Conservation (phyloP, 2,329 filamentous ascomycete genomes). For the Fusarium bulbicola region DNA sequence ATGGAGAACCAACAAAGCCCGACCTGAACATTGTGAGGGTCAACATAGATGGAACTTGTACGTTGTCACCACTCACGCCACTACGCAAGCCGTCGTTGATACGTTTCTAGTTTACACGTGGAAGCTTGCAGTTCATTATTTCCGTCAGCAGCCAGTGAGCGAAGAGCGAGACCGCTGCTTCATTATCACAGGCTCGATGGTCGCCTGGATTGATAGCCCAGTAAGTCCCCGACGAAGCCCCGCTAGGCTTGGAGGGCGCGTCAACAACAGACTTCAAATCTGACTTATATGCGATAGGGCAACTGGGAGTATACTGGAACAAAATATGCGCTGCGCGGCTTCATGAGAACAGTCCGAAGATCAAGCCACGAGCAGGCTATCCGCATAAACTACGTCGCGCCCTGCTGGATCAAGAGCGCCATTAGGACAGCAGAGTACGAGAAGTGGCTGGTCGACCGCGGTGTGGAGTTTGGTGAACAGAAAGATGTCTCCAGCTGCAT, state of each 20-base stretch:
- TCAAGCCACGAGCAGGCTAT: constrained; percentile 50
- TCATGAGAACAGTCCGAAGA: constrained; percentile 30
- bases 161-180: constrained; percentile 56
- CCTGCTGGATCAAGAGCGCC: constrained; percentile 52
- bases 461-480: constrained; percentile 52
- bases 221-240: constrained; percentile 4
- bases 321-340: constrained; percentile 25
- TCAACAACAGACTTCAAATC: background rate
- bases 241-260: rapidly evolving
- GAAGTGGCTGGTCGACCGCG: constrained; percentile 50
- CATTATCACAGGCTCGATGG: constrained; percentile 59
- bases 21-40: constrained; percentile 53
- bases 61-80: no score
- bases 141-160: constrained; percentile 51
- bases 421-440: constrained; percentile 52
- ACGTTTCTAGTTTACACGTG: constrained; percentile 50
- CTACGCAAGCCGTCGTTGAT: rapidly evolving
- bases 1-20: constrained; percentile 47
- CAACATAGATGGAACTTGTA: constrained; percentile 50
- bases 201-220: constrained; percentile 57
- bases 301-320: constrained; percentile 38
- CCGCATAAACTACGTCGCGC: constrained; percentile 57
- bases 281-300: background rate
- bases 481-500: constrained; percentile 47
- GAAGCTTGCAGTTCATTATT: constrained; percentile 58